Conservation (phyloP, 139 green algal genomes). For the Prasinococcaceae sp. region DNA sequence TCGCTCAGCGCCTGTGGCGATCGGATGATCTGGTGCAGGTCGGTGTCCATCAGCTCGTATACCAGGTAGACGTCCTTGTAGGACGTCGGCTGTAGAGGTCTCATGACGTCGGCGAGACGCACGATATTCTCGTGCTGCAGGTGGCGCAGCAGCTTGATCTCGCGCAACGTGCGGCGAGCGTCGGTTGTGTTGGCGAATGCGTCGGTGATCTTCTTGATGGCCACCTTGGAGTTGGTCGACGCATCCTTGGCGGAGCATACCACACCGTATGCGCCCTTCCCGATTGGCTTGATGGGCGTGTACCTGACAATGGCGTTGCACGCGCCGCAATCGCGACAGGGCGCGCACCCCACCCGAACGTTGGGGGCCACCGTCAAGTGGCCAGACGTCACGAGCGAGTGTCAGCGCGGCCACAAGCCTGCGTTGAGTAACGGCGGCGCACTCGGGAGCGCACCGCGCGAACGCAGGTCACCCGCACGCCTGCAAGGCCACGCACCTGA, state of each 20-base stretch:
- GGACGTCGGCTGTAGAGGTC: too few relatives aligned
- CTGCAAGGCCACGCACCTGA: conserved; percentile 10
- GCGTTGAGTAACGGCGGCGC: too few relatives aligned
- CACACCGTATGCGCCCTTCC: conserved; percentile 93
- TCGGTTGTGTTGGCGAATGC: conserved; percentile 93
- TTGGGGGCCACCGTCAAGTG: neutral
- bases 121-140: conserved; percentile 78
- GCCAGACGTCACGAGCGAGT: neutral
- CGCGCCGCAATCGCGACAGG: too few relatives aligned
- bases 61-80: conserved; percentile 94
- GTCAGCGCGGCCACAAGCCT: neutral
- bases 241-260: conserved; percentile 82
- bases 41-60: conserved; percentile 99
- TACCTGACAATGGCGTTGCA: too few relatives aligned
- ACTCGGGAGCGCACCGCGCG: neutral
- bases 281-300: conserved; percentile 58
- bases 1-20: conserved; percentile 81
- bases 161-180: conserved; percentile 74
- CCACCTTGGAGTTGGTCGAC: conserved; percentile 29
- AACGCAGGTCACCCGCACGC: too few relatives aligned
- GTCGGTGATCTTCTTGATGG: conserved; percentile 70
- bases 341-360: neutral
- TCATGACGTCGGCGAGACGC: conserved; percentile 55
- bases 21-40: conserved; percentile 98
- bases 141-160: conserved; percentile 87